phyloP scores from a whole-genome alignment of 768 basidiomycete species.

The Rhodotorula kratochvilovae region DNA sequence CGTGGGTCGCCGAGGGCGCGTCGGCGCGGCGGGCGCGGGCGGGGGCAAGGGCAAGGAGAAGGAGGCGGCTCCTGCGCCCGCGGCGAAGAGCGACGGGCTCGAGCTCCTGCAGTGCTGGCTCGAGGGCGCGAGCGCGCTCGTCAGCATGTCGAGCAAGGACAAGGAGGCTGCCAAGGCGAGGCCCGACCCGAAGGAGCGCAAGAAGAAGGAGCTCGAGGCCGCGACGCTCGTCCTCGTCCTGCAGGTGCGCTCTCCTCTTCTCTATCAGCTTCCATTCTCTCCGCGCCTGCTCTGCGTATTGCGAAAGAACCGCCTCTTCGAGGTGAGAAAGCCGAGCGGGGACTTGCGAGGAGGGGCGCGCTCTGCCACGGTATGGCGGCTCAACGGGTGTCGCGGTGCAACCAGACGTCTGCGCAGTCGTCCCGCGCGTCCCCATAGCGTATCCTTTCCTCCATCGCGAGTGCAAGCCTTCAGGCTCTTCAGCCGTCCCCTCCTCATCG shows the following conservation, averaged over 20 bases:
- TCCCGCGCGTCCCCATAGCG: too few relatives aligned
- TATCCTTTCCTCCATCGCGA: not conserved
- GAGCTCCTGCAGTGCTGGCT: slow-evolving; percentile 16
- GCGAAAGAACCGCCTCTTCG: not conserved
- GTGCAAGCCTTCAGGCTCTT: not conserved
- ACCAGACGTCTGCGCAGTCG: too few relatives aligned
- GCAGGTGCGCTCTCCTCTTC: slow-evolving; percentile 14
- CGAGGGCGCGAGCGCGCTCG: slow-evolving; percentile 5
- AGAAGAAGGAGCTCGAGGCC: slow-evolving; percentile 21
- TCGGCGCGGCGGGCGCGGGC: not conserved
- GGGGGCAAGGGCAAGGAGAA: slow-evolving; percentile 9
- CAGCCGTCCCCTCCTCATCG: not conserved
- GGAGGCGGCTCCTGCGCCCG: not conserved
- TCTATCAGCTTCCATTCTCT: not conserved
- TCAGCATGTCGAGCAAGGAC: slow-evolving; percentile 1
- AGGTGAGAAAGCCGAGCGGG: not conserved
- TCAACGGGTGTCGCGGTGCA: too few relatives aligned
- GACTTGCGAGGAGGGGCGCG: too few relatives aligned
- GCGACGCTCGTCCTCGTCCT: slow-evolving; percentile 7
- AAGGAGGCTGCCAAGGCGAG: not conserved
- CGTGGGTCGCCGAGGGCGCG: slow-evolving; percentile 11
- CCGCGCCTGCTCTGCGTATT: too few relatives aligned
- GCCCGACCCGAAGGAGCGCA: not conserved
- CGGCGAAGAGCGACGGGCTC: slow-evolving; percentile 8
- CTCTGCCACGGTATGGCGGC: too few relatives aligned